phyloP scores from a whole-genome alignment of 1,139 yeast species.

The Candida anutae region DNA sequence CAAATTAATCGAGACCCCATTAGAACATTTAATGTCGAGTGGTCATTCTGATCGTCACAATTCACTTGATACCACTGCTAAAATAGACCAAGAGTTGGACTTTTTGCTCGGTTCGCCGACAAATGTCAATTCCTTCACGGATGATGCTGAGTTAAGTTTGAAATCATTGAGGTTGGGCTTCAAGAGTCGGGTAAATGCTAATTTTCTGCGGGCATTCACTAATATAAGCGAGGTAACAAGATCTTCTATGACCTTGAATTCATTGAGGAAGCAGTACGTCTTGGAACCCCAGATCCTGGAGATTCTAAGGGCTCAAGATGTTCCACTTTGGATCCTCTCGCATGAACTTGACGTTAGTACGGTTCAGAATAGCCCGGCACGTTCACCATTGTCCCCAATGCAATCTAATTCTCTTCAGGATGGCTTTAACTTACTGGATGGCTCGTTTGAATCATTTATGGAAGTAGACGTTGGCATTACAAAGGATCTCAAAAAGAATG shows the following conservation, averaged over 20 bases:
- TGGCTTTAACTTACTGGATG: constrained; percentile 17
- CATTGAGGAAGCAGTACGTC: too few relatives aligned
- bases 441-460: constrained; percentile 23
- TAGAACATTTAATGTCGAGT: constrained; percentile 6
- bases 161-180: too few relatives aligned
- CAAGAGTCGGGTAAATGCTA: too few relatives aligned
- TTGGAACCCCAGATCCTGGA: constrained; percentile 3
- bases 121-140: constrained; percentile 2
- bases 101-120: constrained; percentile 10
- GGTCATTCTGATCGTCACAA: constrained; percentile 3
- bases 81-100: constrained; percentile 11
- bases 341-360: constrained; percentile 8
- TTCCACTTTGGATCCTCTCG: constrained; percentile 8
- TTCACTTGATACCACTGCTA: constrained; percentile 10
- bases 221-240: too few relatives aligned
- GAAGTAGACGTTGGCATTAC: constrained; percentile 13
- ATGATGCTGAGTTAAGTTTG: constrained; percentile 1
- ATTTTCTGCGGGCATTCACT: too few relatives aligned
- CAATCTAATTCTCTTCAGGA: too few relatives aligned
- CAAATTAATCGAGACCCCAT: constrained; percentile 10
- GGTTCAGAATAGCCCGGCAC: too few relatives aligned
- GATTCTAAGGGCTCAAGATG: constrained; percentile 4
- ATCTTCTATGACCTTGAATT: too few relatives aligned
- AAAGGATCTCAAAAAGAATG: constrained; percentile 1
- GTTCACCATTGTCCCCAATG: too few relatives aligned